A percentile compares a stretch with the other conserved stretches of the same genome.
Conservation (phyloP, 345 rosid genomes). For the Euclidium syriacum region DNA sequence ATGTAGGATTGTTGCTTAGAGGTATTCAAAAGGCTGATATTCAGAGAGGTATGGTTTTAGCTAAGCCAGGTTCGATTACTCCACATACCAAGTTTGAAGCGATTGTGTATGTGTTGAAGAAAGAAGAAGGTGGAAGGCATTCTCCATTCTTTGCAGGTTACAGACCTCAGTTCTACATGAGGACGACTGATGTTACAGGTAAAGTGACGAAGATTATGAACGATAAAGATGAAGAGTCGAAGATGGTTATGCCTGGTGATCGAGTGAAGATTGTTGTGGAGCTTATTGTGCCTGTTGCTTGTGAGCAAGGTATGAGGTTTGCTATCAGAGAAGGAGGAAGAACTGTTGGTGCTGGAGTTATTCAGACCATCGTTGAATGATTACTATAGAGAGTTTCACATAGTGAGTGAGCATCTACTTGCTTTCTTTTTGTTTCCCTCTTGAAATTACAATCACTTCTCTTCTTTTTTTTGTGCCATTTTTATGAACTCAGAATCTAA, state of each 20-base stretch:
- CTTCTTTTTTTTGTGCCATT: background rate
- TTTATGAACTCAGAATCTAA: conserved; percentile 23
- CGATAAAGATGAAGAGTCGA: conserved; percentile 88
- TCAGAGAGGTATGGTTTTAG: conserved; percentile 94
- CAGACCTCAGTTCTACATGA: conserved; percentile 94
- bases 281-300: conserved; percentile 88
- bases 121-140: conserved; percentile 97
- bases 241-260: conserved; percentile 99
- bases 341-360: conserved; percentile 95
- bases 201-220: conserved; percentile 72
- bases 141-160: conserved; percentile 86
- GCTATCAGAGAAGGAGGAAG: conserved; percentile 96
- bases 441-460: background rate
- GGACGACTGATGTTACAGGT: conserved; percentile 94
- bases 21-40: conserved; percentile 84
- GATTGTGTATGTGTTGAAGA: conserved; percentile 87
- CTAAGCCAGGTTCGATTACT: conserved; percentile 77
- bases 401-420: conserved; percentile 12
- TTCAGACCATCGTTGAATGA: conserved; percentile 70
- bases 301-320: conserved; percentile 95
- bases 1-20: conserved; percentile 85
- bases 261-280: conserved; percentile 87
- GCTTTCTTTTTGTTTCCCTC: conserved; percentile 27
- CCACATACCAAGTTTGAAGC: conserved; percentile 74
- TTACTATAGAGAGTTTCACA: conserved; percentile 1